Evolutionary conservation across 148 eudicot genomes (phyloP).

Genomic region (Amaranthus hypochondriacus): DNA sequence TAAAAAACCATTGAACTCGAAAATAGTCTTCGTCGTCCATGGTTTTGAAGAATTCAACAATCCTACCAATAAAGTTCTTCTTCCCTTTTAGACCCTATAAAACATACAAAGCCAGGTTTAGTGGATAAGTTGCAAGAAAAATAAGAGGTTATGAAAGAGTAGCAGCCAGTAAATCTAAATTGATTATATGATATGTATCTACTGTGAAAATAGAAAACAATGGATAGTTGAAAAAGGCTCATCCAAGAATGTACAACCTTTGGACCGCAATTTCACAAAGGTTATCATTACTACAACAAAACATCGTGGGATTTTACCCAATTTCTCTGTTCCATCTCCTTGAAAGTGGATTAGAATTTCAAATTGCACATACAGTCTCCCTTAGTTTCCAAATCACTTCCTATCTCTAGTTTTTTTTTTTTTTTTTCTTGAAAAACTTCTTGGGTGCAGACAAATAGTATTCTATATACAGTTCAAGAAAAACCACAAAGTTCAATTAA

Average conservation of each 20-base stretch:
- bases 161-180: not conserved
- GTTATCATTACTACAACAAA: not conserved
- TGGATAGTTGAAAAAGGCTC: not conserved
- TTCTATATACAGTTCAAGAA: no score
- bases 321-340: not conserved
- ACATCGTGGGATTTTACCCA: not conserved
- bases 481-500: no score
- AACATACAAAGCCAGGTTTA: not conserved
- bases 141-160: not conserved
- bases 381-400: not conserved
- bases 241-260: not conserved
- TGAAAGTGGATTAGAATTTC: not conserved
- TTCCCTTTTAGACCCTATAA: slow-evolving; percentile 28
- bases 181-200: not conserved
- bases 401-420: not conserved
- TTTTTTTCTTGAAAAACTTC: no score
- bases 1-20: slow-evolving; percentile 42
- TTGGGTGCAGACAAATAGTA: no score
- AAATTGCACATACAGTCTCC: not conserved
- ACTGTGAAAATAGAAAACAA: not conserved
- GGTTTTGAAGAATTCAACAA: slow-evolving; percentile 39
- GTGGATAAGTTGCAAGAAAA: not conserved
- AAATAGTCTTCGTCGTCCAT: slow-evolving; percentile 36
- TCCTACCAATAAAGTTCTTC: slow-evolving; percentile 36
- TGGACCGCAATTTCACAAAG: not conserved